A percentile compares a stretch with the other conserved stretches of the same genome.
Evolutionary conservation across 2,329 filamentous ascomycete genomes (phyloP).

Genomic region (Didymella glomerata): DNA sequence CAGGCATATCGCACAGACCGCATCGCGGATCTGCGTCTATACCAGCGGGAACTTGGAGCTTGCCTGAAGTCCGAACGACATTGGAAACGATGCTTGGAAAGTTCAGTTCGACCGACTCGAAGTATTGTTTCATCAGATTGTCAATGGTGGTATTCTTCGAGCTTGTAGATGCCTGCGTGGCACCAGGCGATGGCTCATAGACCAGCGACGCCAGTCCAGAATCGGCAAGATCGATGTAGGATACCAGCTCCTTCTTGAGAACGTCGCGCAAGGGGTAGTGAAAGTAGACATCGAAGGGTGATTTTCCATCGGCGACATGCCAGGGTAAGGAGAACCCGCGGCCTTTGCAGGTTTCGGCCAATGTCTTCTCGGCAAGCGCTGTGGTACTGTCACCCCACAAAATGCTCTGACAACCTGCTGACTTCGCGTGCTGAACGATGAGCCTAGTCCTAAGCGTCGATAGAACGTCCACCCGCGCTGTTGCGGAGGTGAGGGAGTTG

Average conservation of each 20-base stretch:
- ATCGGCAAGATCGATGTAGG: conserved; percentile 67
- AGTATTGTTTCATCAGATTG: conserved; percentile 88
- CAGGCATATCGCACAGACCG: conserved; percentile 72
- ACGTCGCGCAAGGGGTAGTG: conserved; percentile 87
- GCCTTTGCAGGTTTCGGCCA: conserved; percentile 90
- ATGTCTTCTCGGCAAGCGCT: conserved; percentile 81
- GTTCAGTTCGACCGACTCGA: conserved; percentile 81
- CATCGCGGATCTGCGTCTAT: conserved; percentile 57
- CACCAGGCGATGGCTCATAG: conserved; percentile 40
- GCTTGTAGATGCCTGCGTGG: conserved; percentile 59
- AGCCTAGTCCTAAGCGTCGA: conserved; percentile 75
- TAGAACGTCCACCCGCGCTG: conserved; percentile 77
- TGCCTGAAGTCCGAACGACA: conserved; percentile 89
- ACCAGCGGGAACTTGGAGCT: conserved; percentile 66
- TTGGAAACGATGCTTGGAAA: conserved; percentile 95
- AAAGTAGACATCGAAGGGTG: conserved; percentile 66
- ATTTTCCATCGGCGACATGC: conserved; percentile 78
- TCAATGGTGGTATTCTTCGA: conserved; percentile 87
- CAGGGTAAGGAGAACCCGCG: conserved; percentile 84
- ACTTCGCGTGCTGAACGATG: conserved; percentile 63
- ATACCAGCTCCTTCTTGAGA: conserved; percentile 78
- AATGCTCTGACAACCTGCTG: conserved; percentile 71
- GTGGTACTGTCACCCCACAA: conserved; percentile 89
- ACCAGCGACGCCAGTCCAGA: conserved; percentile 59
- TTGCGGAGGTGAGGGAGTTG: conserved; percentile 72